A percentile compares a stretch with the other conserved stretches of the same genome.
These are phyloP conservation scores for Amphibolis antarctica DNA, from an alignment of 106 monocot species.

Conservation along the genomic window DNA sequence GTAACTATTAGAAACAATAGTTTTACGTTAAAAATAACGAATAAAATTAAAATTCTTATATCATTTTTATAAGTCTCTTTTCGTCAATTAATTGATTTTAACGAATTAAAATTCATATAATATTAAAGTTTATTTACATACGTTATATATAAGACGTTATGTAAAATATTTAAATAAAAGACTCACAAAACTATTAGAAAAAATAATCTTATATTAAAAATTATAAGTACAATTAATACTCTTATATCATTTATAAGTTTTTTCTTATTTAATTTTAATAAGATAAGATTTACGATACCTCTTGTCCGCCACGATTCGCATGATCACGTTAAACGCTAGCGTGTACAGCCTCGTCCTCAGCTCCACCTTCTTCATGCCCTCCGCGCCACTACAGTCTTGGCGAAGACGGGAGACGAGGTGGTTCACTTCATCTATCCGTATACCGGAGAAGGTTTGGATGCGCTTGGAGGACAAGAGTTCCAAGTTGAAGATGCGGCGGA, in stretches of 20 bases:
- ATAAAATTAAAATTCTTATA: no score
- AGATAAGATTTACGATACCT: not conserved
- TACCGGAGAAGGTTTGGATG: conserved; percentile 6
- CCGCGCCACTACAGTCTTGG: not conserved
- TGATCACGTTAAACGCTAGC: no score
- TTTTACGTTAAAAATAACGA: no score
- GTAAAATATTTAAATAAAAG: no score
- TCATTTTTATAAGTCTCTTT: no score
- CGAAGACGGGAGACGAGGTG: conserved; percentile 10
- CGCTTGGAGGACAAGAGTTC: conserved; percentile 32
- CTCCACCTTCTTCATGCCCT: conserved; percentile 15
- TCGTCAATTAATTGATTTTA: no score
- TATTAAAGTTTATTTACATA: not conserved
- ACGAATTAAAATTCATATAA: not conserved
- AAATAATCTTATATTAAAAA: no score
- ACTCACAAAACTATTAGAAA: no score
- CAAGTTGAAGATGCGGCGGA: conserved; percentile 28
- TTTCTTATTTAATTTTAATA: not conserved
- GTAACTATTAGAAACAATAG: not conserved
- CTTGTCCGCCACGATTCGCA: conserved; percentile 24
- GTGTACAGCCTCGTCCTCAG: conserved; percentile 28
- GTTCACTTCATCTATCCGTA: conserved; percentile 17
- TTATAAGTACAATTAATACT: no score
- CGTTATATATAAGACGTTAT: no score
- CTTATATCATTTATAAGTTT: no score